Base-by-base conservation (phyloP, 805 yeast genomes). In the Vanderwaltozyma verrucispora region DNA sequence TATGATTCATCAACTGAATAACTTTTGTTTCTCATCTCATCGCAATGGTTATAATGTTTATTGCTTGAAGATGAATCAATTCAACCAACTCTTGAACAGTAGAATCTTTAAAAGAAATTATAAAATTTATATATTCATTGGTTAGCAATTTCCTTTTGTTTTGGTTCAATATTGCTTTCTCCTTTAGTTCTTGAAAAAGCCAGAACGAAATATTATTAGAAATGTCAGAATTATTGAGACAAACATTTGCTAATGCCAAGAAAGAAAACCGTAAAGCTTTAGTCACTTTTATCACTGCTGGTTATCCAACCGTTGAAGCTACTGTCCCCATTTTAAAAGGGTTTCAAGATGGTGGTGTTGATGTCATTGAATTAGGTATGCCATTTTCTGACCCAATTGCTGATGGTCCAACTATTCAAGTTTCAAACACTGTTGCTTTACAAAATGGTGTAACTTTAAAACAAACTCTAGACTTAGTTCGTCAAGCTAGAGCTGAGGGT, bases 311-410 rank as follows among this genome's bases (percentile, higher is more conserved):
- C 14, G 63, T 82, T 38, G 94, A 80, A 38, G 95, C 83, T 46
- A 88, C 98, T 1, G 68, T 92, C 35, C 94, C 94, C 7, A 74
- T 88, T 45, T 59, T 92, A 59, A 74, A 78, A 57, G 89, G 92
- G 17, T 75, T 92, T 65, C 97, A 92, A 66, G 83, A 74, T 21
- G 96, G 95, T 47, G 99, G 99, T 40, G 94, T 83, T 28, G 97
- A 92, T 56, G 73, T 92, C 44, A 85, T 92, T 49, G 99, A 92
- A 64, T 65, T 92, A 33, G 98, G 99, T 44, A 65, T 92, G 58
- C 99, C 99, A 33, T 92, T 92, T 60, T 80, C 95, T 17, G 99
- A 92, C 59, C 98, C 99, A 28, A 87, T 92, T 59, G 99, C 97
- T 25, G 99, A 92, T 61, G 99, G 99, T 33, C 95, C 97, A 28